phyloP scores from a whole-genome alignment of 23 red algal species.

The Gracilariopsis chorda region DNA sequence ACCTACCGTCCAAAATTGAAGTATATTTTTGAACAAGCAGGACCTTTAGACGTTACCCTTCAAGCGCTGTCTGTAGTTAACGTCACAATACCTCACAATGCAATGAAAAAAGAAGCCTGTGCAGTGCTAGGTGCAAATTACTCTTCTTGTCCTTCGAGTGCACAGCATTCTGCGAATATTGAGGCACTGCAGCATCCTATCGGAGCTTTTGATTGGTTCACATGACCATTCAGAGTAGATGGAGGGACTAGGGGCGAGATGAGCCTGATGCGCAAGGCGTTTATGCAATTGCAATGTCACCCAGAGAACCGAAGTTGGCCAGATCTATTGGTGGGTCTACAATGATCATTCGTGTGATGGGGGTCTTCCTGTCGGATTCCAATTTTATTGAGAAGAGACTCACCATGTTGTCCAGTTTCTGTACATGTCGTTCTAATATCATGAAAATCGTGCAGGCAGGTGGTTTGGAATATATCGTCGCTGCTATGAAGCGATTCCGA shows the following conservation, averaged over 20 bases:
- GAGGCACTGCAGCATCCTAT: conserved; percentile 41
- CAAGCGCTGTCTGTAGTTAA: conserved; percentile 25
- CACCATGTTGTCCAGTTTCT: conserved; percentile 47
- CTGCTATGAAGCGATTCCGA: conserved; percentile 62
- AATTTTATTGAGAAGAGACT: conserved; percentile 49
- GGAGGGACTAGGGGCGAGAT: conserved; percentile 63
- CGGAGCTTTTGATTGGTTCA: conserved; percentile 59
- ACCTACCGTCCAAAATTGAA: conserved; percentile 58
- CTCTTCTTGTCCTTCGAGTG: conserved; percentile 50
- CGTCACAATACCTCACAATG: conserved; percentile 22
- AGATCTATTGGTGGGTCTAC: conserved; percentile 38
- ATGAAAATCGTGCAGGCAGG: conserved; percentile 54
- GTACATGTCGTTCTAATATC: conserved; percentile 45
- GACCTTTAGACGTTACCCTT: conserved; percentile 51
- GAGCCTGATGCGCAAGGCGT: conserved; percentile 61
- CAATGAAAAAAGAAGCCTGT: conserved; percentile 65
- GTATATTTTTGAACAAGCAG: conserved; percentile 41
- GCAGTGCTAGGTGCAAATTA: conserved; percentile 62
- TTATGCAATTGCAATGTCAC: conserved; percentile 62
- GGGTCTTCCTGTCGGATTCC: conserved; percentile 55
- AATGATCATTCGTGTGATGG: conserved; percentile 63
- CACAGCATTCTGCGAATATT: conserved; percentile 30
- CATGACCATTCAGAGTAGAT: conserved; percentile 26
- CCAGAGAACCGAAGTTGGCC: conserved; percentile 49
- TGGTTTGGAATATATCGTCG: conserved; percentile 62